Base-by-base conservation (phyloP, 2,329 filamentous ascomycete species). In the Fusarium nurragi region DNA sequence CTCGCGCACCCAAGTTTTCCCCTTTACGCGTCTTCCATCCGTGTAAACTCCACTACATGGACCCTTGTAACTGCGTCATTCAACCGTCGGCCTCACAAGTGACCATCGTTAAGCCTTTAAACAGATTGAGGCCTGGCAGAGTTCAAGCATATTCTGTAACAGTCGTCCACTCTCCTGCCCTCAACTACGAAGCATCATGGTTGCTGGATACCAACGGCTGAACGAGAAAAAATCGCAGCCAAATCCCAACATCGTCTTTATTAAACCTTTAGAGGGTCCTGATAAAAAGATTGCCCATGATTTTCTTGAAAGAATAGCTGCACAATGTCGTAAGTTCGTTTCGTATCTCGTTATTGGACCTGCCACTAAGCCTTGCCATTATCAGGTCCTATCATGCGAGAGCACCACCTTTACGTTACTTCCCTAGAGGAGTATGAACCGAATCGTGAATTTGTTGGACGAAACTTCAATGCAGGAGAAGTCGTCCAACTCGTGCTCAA, bases 401-500 rank as follows among this genome's bases (percentile, higher is more conserved):
- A 86, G 38, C 79, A 91, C 65, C 79, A 86, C 71, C 80, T 92
- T 22, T 84, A 83, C 25, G 85, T 92, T 47, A 89, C 85, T 74
- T 85, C 88, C 2, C 82, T 97, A 0, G 93, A 96, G 75, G 93
- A 97, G 74, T 93, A 92, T 73, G 88, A 90, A 53, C 88, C 90
- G 3, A 97, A 97, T 71, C 80, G 80, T 38, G 92, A 96, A 76
- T 97, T 97, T 71, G 88, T 92, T 37, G 93, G 93, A 4, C 90
- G 93, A 53, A 96, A 97, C 74, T 96, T 97, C 82, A 97, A 97
- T 69, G 90, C 90, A 9, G 93, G 93, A 30, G 93, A 96, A 75
- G 89, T 94, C 32, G 87, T 97, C 47, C 92, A 97, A 77, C 84
- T 97, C 2, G 93, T 97, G 2, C 84, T 97, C 23, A 90, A 89